Conservation (phyloP, 1,284 basidiomycete species). For the Pterulicium gracile region DNA sequence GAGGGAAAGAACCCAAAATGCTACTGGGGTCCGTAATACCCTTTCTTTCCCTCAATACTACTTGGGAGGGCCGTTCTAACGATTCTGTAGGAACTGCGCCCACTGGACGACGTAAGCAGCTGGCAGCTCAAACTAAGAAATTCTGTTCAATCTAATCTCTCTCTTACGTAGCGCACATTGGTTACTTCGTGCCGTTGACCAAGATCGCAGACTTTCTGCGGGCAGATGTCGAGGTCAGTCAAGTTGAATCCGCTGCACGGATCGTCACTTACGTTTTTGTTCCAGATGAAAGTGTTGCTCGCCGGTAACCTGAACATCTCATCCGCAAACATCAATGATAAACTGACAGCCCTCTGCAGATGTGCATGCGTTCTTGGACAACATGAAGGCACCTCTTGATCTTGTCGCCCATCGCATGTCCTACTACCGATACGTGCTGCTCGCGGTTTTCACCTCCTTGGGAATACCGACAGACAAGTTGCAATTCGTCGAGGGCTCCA, state of each 20-base stretch:
- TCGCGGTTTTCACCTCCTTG: constrained; percentile 78
- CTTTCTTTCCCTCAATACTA: constrained; percentile 6
- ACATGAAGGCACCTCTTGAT: constrained; percentile 94
- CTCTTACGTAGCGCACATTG: constrained; percentile 72
- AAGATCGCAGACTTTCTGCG: constrained; percentile 97
- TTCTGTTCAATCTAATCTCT: constrained; percentile 4
- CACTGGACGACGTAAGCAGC: constrained; percentile 75
- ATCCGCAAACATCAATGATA: background rate
- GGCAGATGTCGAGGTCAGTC: constrained; percentile 71
- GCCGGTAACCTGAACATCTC: no score
- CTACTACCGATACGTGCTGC: constrained; percentile 83
- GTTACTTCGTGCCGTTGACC: constrained; percentile 91
- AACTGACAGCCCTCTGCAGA: constrained; percentile 36
- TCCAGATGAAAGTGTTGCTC: constrained; percentile 77
- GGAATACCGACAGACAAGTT: constrained; percentile 85
- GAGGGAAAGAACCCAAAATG: constrained; percentile 72
- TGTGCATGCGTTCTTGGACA: constrained; percentile 96
- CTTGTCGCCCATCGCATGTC: constrained; percentile 83
- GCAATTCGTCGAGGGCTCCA: constrained; percentile 81
- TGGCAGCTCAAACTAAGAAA: background rate
- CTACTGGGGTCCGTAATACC: constrained; percentile 72
- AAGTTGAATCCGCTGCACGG: background rate
- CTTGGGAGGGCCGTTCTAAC: constrained; percentile 3
- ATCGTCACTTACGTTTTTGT: constrained; percentile 5
- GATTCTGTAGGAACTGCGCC: constrained; percentile 70